Evolutionary conservation across 305 asterid species (phyloP).

Genomic region (Withania somnifera): DNA sequence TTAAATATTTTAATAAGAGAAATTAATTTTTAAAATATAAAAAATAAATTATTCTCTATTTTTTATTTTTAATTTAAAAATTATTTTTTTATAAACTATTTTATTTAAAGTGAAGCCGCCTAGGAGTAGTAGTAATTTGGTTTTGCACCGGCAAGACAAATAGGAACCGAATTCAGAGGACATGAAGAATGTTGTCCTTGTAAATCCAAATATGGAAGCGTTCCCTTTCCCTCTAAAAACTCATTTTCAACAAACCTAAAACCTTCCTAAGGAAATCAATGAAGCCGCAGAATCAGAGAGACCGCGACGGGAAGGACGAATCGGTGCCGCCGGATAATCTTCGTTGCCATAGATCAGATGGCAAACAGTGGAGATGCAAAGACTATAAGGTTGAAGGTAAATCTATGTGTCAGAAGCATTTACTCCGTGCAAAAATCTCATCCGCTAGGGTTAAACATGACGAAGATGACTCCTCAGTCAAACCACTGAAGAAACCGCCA

Average conservation of each 20-base stretch:
- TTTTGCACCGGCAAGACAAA: no score
- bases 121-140: no score
- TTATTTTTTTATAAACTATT: no score
- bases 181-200: neutral
- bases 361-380: conserved; percentile 19
- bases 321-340: conserved; percentile 17
- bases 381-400: conserved; percentile 14
- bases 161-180: no score
- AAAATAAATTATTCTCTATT: no score
- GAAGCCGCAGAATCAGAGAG: neutral
- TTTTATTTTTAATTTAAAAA: no score
- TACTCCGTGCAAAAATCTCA: neutral
- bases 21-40: no score
- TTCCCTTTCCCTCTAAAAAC: conserved; percentile 10
- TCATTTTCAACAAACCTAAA: neutral
- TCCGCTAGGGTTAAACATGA: neutral
- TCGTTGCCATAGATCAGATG: conserved; percentile 21
- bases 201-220: neutral
- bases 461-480: no score
- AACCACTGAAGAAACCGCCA: conserved; percentile 9
- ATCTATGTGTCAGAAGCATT: conserved; percentile 20
- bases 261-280: neutral
- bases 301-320: neutral
- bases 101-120: no score
- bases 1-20: no score